Evolutionary conservation across 345 rosid species (phyloP), one percentile per base, ranked within the genome.

Genomic region (Orychophragmus violaceus): DNA sequence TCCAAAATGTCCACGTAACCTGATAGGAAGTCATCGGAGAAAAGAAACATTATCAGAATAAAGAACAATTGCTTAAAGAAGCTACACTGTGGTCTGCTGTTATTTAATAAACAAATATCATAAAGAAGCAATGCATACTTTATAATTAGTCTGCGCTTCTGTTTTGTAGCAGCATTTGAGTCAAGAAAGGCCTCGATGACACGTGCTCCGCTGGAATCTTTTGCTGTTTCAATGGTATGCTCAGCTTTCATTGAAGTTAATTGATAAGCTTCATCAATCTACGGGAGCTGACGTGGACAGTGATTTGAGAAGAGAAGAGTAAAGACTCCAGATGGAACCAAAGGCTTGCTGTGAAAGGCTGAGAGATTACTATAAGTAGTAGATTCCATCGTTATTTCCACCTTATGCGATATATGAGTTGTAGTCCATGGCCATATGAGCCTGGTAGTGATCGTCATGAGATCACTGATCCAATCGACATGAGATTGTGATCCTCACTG

Each of bases 1-100:
- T 19, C 90, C 93, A 80, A 87, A 89, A 73, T 84, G 86, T 72
- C 88, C 93, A 48, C 81, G 81, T 62, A 89, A 68, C 90, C 96
- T 88, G 74, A 50, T 44, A 44, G 23, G 10, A 19, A 67, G 57
- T 70, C 59, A 66, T 39, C 5, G 55, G 25, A 32, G 61, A 17
- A 49, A 57, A 63, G 51, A 63, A 56, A 32, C 17, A 49, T 19
- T 7, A 29, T 23, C 52, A 64, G 41, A 48, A 35, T 23, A 28
- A 55, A 35, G 25, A 57, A 61, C 16, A 50, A n/a, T 12, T 16
- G 51, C 23, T 25, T 41, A 5, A 33, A 49, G 32, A 29, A 53
- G 68, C 36, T 52, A 53, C 12, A 39, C 3, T 14, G 54, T 49
- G 68, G 62, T 63, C 13, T 45, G 30, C 3, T 2, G 11, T 56